These are phyloP conservation scores for Tricladium varicosporioides DNA, from an alignment of 2,329 filamentous ascomycete species.

Conservation along the genomic window DNA sequence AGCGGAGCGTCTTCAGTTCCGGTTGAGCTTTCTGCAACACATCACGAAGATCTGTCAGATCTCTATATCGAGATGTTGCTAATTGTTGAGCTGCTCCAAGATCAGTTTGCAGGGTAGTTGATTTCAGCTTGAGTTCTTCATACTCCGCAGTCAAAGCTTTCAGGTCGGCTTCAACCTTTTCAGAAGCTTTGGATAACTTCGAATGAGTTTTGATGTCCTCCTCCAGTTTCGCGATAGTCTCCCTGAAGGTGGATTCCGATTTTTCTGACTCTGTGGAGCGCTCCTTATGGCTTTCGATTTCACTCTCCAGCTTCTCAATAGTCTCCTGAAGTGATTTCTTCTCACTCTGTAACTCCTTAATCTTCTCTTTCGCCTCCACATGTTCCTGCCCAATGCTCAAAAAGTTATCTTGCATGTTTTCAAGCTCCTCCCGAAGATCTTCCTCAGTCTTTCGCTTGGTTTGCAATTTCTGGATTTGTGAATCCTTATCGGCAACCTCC, in stretches of 20 bases:
- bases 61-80: constrained; percentile 83
- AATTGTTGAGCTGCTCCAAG: constrained; percentile 83
- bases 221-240: constrained; percentile 54
- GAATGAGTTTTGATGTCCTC: constrained; percentile 56
- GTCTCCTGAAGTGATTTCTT: constrained; percentile 63
- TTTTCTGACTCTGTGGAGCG: constrained; percentile 30
- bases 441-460: constrained; percentile 74
- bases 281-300: constrained; percentile 49
- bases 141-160: constrained; percentile 49
- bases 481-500: constrained; percentile 43
- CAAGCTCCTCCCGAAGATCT: constrained; percentile 80
- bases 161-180: constrained; percentile 30
- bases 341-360: constrained; percentile 68
- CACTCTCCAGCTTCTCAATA: constrained; percentile 68
- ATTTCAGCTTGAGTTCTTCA: constrained; percentile 68
- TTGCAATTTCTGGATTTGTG: constrained; percentile 68
- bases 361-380: constrained; percentile 76
- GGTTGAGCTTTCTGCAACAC: constrained; percentile 82
- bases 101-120: constrained; percentile 73
- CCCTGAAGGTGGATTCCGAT: constrained; percentile 29
- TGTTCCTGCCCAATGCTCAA: constrained; percentile 78
- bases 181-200: constrained; percentile 28
- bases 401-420: constrained; percentile 76
- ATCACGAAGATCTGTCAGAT: constrained; percentile 76
- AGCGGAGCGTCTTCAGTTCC: constrained; percentile 75